Conservation (phyloP, 495 filamentous ascomycete species). For the Cetradonia linearis region DNA sequence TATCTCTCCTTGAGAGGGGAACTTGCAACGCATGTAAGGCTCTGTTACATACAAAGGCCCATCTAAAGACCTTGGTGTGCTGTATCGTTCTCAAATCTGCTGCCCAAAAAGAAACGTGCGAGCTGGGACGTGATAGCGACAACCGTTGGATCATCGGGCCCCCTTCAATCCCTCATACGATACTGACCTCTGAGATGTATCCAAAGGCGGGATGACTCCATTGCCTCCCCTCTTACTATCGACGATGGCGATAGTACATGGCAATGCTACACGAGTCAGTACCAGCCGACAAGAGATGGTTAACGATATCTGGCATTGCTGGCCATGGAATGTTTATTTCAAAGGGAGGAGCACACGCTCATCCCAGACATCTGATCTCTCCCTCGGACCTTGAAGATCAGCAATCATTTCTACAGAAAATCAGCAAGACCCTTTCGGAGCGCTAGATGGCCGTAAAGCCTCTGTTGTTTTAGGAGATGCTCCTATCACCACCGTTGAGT, state of each 20-base stretch:
- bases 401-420: slow-evolving; percentile 6
- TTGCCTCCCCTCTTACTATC: background rate
- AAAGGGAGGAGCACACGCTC: background rate
- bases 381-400: background rate
- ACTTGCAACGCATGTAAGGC: background rate
- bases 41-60: background rate
- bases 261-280: background rate
- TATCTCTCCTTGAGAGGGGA: background rate
- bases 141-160: background rate
- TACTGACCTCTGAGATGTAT: background rate
- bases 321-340: background rate
- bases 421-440: slow-evolving; percentile 25
- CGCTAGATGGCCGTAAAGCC: slow-evolving; percentile 25
- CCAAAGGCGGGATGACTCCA: slow-evolving; percentile 8
- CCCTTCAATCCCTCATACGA: background rate
- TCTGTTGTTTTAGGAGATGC: slow-evolving; percentile 10
- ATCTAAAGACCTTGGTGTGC: background rate
- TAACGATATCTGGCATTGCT: slow-evolving; percentile 2
- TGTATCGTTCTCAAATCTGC: slow-evolving; percentile 4
- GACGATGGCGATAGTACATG: background rate
- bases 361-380: background rate
- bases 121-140: slow-evolving; percentile 6
- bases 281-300: background rate
- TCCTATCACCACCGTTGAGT: slow-evolving; percentile 10
- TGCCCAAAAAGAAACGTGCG: slow-evolving; percentile 11